Base-by-base conservation (phyloP, 495 filamentous ascomycete genomes). In the Penicillium pancosmium region DNA sequence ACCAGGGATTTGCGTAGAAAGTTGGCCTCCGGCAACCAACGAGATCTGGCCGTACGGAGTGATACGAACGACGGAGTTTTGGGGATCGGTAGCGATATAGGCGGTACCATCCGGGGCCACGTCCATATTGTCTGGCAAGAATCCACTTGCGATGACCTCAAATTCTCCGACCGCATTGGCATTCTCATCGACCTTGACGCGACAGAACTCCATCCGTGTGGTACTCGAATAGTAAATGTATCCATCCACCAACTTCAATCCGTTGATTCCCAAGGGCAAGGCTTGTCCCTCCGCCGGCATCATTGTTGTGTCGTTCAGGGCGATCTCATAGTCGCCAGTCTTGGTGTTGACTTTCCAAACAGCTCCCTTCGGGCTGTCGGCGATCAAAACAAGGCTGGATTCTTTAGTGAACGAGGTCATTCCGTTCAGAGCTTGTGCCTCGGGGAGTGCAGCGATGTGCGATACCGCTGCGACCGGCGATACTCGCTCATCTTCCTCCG, bases 221-320 rank as follows among this genome's bases (percentile, higher is more conserved):
- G 70, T 73, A 34, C 75, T 73, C 21, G 73, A 73, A 47, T 72
- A 78, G 65, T 78, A 80, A 23, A 80, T 52, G 27, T 72, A 72
- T 8, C 63, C 61, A 18, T 66, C 56, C 0, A 62, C 57, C 1
- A 68, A 35, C 11, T 69, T 58, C 27, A 81, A 35, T 0, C 74
- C 75, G 52, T 81, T 80, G 50, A 82, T 62, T 11, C 76, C 78
- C 3, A 75, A 35, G 1, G 68, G 65, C 6, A 69, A 59, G 16
- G 56, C 49, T 31, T 63, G 51, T 5, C 59, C 60, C 41, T 61
- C 53, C 31, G 66, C 68, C 2, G 67, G 67, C 15, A 51, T 40
- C 54, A 70, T 59, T 12, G 56, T 64, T 6, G 71, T 64, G 33
- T 75, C 64, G 40, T 72, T 57, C 25, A 76, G 41, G 7, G 70